phyloP scores from a whole-genome alignment of 2,329 filamentous ascomycete species.

The Curvularia spicifera region DNA sequence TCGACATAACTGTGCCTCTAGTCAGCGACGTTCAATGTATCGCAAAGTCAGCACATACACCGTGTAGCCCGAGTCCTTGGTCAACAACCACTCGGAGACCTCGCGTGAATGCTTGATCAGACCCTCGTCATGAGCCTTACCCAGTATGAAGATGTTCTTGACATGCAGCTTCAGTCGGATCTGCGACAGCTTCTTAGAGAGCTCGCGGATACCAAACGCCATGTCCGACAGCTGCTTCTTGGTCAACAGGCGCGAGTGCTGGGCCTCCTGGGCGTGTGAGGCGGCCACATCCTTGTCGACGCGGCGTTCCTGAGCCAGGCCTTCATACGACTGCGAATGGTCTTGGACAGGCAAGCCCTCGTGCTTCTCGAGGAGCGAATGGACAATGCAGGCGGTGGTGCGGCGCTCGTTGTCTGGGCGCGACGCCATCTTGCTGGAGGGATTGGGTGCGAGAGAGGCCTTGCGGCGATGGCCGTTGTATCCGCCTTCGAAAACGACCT shows the following conservation, averaged over 20 bases:
- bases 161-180: constrained; percentile 83
- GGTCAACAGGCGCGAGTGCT: constrained; percentile 78
- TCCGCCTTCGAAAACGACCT: constrained; percentile 64
- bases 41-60: constrained; percentile 61
- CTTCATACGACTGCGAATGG: constrained; percentile 40
- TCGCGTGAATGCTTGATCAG: constrained; percentile 79
- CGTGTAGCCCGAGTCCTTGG: constrained; percentile 72
- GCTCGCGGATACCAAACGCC: constrained; percentile 91
- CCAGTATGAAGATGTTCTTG: constrained; percentile 82
- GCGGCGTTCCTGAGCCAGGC: constrained; percentile 43
- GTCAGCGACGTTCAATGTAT: constrained; percentile 6
- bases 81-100: constrained; percentile 80
- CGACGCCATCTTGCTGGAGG: constrained; percentile 28
- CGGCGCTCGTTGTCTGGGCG: constrained; percentile 46
- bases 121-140: constrained; percentile 86
- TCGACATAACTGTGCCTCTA: constrained; percentile 66
- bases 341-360: constrained; percentile 39
- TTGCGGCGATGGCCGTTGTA: constrained; percentile 61
- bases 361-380: constrained; percentile 62
- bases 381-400: constrained; percentile 66
- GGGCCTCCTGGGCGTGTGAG: constrained; percentile 44
- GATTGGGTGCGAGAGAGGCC: constrained; percentile 62
- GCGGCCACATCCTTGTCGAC: constrained; percentile 54
- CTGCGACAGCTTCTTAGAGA: constrained; percentile 84
- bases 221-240: constrained; percentile 96